Evolutionary conservation across 2,329 filamentous ascomycete genomes (phyloP), one percentile per base, ranked within the genome.

Genomic region (Colletotrichum sidae): DNA sequence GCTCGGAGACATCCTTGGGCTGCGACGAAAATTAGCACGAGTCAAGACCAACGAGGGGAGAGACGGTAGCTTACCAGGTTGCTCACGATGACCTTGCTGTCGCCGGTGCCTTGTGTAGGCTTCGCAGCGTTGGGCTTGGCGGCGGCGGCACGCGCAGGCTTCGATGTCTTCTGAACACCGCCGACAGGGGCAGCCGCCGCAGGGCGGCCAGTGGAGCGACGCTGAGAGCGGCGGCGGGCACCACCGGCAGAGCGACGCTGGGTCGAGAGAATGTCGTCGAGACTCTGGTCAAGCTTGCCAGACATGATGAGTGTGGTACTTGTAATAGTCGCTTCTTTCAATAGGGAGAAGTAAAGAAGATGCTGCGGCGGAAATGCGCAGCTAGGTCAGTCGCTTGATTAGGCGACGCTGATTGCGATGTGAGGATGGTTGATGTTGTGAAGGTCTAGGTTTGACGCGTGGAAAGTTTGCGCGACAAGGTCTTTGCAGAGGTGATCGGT

Each of bases 1-100:
- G 85, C 88, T 98, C 95, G 83, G 90, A 93, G 81, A 99, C 94
- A 89, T 99, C 96, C 85, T 91, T 90, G 79, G 96, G 96, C 93
- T 98, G 72, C 39, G 60, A 44, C 15, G 8, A 34, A 55, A 35
- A 80, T 92, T 83, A 91, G 86, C 53, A 50, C 68, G 50, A 17
- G 39, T n/a, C 10, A 44, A 25, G 6, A 44, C 10, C 38, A 3
- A 50, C 52, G 44, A 3, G 17, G 34, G 41, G 12, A 15, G 17
- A 8, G 8, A 25, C 37, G 13, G 52, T 6, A 41, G 72, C 94
- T 81, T 91, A 97, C 94, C 86, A 99, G 88, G 85, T 96, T 96
- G 90, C 93, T 97, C 83, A 99, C 95, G 81, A 97, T 92, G 83
- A 98, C 95, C 84, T 97, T 98, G 86, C 93, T 96, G 72, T 96